phyloP scores from a whole-genome alignment of 768 basidiomycete species.

The Lactifluus echinatus region DNA sequence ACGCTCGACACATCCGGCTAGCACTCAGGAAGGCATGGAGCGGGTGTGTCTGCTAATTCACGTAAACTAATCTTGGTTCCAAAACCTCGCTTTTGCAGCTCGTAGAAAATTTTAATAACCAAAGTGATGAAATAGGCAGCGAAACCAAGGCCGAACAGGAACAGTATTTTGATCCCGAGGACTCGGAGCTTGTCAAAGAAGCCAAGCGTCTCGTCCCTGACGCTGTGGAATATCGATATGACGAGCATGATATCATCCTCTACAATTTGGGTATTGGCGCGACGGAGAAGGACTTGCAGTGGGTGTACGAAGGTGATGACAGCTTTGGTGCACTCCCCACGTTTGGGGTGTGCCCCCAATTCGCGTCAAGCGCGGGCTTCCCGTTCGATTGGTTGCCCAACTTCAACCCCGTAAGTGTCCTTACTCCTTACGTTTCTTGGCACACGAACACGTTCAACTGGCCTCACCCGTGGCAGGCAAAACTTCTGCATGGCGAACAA shows the following conservation, averaged over 20 bases:
- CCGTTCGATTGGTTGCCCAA: slow-evolving; percentile 87
- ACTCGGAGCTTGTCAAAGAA: slow-evolving; percentile 70
- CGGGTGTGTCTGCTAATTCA: slow-evolving; percentile 36
- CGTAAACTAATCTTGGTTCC: not conserved
- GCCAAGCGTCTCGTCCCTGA: slow-evolving; percentile 60
- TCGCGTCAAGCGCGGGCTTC: slow-evolving; percentile 57
- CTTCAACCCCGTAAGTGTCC: slow-evolving; percentile 73
- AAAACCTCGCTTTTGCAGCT: slow-evolving; percentile 28
- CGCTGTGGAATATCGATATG: slow-evolving; percentile 60
- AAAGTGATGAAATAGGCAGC: slow-evolving; percentile 24
- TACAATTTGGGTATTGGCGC: slow-evolving; percentile 96
- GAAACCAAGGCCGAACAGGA: slow-evolving; percentile 20
- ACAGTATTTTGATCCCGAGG: slow-evolving; percentile 67
- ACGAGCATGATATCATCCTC: slow-evolving; percentile 85
- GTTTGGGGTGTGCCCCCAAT: slow-evolving; percentile 92
- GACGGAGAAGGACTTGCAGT: slow-evolving; percentile 84
- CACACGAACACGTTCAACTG: not conserved
- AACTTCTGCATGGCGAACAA: slow-evolving; percentile 96
- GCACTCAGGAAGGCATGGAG: slow-evolving; percentile 67
- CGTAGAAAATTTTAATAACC: slow-evolving; percentile 51
- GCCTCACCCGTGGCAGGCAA: slow-evolving; percentile 48
- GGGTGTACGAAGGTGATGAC: slow-evolving; percentile 86
- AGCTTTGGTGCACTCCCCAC: slow-evolving; percentile 83
- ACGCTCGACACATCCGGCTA: slow-evolving; percentile 71
- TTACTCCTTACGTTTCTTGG: not conserved